These are phyloP conservation scores for Herpetospermum pedunculosum DNA, from an alignment of 306 rosid genomes.

Conservation along the genomic window DNA sequence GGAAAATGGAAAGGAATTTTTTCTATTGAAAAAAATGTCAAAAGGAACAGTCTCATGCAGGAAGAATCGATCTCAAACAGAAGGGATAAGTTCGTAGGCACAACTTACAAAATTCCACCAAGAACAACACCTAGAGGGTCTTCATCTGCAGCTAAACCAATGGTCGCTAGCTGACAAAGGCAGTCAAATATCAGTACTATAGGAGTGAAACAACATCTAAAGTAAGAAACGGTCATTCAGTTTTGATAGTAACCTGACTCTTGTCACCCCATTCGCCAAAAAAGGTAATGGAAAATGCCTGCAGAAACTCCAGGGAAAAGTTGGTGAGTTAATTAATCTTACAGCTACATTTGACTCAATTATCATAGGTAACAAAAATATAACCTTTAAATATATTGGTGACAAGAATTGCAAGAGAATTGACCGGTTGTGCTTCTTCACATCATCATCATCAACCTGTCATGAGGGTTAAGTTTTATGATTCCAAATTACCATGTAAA, in stretches of 20 bases:
- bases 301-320: constrained; percentile 15
- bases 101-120: constrained; percentile 83
- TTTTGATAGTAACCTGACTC: constrained; percentile 63
- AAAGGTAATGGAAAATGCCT: constrained; percentile 92
- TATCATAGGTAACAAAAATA: constrained; percentile 5
- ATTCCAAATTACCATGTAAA: not conserved
- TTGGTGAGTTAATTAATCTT: constrained; percentile 7
- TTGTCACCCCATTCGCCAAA: constrained; percentile 99
- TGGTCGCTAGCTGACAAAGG: constrained; percentile 74
- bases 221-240: not conserved
- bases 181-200: constrained; percentile 7
- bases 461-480: not conserved
- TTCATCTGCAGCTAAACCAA: constrained; percentile 94
- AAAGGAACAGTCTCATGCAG: not conserved
- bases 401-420: constrained; percentile 60
- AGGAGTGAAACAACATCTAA: constrained; percentile 2
- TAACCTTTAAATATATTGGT: constrained; percentile 71
- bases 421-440: constrained; percentile 46
- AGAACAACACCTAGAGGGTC: constrained; percentile 86
- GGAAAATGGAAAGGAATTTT: not conserved
- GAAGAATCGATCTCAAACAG: not conserved
- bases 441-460: constrained; percentile 63
- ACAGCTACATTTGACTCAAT: constrained; percentile 1
- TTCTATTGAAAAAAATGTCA: not conserved
- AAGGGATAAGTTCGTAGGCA: constrained; percentile 6